phyloP scores from a whole-genome alignment of 352 stramenopile species.

The Pythium monospermum region DNA sequence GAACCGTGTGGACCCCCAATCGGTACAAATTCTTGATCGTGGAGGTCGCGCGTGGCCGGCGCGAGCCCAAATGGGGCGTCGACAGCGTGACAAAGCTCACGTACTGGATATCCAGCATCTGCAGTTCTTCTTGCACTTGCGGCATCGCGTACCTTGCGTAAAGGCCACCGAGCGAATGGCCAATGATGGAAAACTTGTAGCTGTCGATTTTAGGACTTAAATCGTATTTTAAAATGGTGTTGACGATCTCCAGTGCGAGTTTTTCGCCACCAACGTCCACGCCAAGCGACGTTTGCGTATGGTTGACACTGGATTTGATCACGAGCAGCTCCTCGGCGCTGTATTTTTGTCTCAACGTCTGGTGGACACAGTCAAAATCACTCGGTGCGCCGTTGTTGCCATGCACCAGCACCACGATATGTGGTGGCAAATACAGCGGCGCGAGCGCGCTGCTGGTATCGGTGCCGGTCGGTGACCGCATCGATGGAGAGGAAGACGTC shows the following conservation, averaged over 20 bases:
- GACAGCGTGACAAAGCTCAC: constrained; percentile 78
- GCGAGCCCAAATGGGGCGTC: constrained; percentile 72
- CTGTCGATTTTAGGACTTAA: constrained; percentile 35
- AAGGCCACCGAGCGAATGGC: constrained; percentile 71
- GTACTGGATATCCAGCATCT: constrained; percentile 58
- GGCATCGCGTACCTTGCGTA: constrained; percentile 68
- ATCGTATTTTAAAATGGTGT: constrained; percentile 53
- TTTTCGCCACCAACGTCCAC: constrained; percentile 58
- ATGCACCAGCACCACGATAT: constrained; percentile 80
- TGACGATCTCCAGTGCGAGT: constrained; percentile 63
- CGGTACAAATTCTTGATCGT: constrained; percentile 66
- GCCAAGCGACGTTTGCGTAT: constrained; percentile 55
- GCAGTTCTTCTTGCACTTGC: constrained; percentile 46
- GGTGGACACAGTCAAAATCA: constrained; percentile 65
- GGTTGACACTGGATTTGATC: constrained; percentile 63
- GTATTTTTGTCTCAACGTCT: constrained; percentile 39
- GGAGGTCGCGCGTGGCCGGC: constrained; percentile 50
- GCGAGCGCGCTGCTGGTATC: too few relatives aligned
- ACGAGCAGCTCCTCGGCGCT: constrained; percentile 42
- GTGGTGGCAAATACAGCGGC: constrained; percentile 40
- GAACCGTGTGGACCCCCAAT: constrained; percentile 64
- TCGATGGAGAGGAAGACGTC: constrained; percentile 16
- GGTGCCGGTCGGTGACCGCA: constrained; percentile 37
- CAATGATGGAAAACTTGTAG: constrained; percentile 70
- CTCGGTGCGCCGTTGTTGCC: constrained; percentile 73